phyloP scores from a whole-genome alignment of 371 early-diverging fungal genomes.

The Phascolomyces articulosus region DNA sequence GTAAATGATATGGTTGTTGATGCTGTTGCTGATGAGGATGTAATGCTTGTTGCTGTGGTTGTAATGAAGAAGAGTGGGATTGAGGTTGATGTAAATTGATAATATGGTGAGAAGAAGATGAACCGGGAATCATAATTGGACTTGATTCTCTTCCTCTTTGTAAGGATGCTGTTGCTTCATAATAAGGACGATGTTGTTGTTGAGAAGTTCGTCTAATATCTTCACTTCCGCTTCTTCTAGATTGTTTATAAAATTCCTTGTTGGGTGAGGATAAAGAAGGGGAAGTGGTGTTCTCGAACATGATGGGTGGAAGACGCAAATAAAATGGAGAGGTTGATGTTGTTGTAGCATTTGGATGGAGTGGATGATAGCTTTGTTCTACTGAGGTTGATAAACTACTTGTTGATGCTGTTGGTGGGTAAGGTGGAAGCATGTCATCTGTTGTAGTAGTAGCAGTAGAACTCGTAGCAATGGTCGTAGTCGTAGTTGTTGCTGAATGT shows the following conservation, averaged over 20 bases:
- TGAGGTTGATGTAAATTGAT: too few species aligned
- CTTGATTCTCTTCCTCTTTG: too few species aligned
- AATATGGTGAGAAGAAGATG: too few species aligned
- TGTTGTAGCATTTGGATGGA: not conserved
- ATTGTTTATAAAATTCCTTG: not conserved
- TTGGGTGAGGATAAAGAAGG: not conserved
- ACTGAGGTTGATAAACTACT: too few species aligned
- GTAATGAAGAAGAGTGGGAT: too few species aligned
- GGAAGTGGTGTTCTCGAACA: not conserved
- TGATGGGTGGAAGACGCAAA: conserved; percentile 1
- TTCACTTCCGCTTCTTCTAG: not conserved
- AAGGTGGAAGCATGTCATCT: too few species aligned
- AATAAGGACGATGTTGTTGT: not conserved
- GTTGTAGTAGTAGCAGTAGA: too few species aligned
- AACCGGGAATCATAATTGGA: too few species aligned
- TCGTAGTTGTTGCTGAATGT: not conserved
- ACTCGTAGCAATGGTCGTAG: not conserved
- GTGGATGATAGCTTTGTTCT: too few species aligned
- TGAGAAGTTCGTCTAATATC: not conserved
- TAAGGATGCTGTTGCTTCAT: not conserved
- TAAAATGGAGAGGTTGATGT: not conserved
- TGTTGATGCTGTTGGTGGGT: too few species aligned
- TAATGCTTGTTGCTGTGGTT: not conserved
- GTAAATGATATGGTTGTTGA: conserved; percentile 6
- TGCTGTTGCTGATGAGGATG: not conserved